Percentiles rank a stretch among this genome's conserved stretches.
phyloP scores from a whole-genome alignment of 1,284 basidiomycete species.

The Lentinula novae-zelandiae region DNA sequence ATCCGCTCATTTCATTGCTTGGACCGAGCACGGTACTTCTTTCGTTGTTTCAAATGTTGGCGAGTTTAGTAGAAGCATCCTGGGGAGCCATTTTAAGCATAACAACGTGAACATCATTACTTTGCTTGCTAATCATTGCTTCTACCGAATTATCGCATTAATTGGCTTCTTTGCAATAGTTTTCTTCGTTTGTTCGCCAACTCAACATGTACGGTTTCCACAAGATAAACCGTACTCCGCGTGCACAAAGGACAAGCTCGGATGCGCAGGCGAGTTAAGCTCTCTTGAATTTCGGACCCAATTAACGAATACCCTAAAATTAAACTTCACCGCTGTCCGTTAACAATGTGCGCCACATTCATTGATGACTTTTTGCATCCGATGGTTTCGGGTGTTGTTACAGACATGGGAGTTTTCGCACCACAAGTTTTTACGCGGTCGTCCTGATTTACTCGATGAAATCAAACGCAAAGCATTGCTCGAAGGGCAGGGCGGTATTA shows the following conservation, averaged over 20 bases:
- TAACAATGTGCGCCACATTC: neutral
- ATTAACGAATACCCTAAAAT: neutral
- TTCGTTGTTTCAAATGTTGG: conserved; percentile 81
- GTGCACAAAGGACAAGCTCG: conserved; percentile 74
- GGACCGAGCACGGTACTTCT: conserved; percentile 76
- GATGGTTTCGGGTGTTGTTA: neutral
- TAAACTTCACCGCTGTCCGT: neutral
- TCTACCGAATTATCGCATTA: neutral
- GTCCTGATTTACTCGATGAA: conserved; percentile 80
- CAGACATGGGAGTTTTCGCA: conserved; percentile 88
- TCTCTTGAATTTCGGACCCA: neutral
- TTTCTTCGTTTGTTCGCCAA: conserved; percentile 86
- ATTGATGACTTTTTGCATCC: neutral
- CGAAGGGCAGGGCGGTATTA: conserved; percentile 1
- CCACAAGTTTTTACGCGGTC: conserved; percentile 77
- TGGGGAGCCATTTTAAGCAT: conserved; percentile 81
- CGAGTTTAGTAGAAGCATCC: conserved; percentile 77
- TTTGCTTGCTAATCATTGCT: neutral
- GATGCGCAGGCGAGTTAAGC: conserved; percentile 46
- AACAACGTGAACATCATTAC: conserved; percentile 59
- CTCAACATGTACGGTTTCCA: conserved; percentile 90
- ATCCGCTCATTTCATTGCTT: conserved; percentile 71
- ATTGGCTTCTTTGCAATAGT: conserved; percentile 40
- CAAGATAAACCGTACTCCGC: conserved; percentile 75
- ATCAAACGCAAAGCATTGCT: conserved; percentile 78